These are phyloP conservation scores for Candida oleophila DNA, from an alignment of 805 yeast species.

Conservation along the genomic window DNA sequence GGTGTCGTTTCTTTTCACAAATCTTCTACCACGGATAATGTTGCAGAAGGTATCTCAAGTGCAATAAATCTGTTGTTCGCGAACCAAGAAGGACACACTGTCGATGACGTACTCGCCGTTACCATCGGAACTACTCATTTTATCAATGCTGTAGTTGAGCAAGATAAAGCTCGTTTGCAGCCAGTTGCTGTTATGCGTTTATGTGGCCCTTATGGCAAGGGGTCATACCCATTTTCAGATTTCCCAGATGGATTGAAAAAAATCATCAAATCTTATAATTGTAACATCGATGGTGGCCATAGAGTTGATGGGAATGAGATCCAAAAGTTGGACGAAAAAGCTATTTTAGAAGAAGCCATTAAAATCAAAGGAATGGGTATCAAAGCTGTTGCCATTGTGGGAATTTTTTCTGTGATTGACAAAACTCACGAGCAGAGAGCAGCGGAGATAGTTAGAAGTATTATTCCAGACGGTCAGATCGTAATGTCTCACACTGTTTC, in stretches of 20 bases:
- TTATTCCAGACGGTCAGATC: slow-evolving; percentile 20
- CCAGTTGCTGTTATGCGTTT: slow-evolving; percentile 46
- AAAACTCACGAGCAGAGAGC: slow-evolving; percentile 37
- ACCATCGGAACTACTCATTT: slow-evolving; percentile 54
- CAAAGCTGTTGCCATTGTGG: slow-evolving; percentile 38
- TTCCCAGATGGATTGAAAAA: slow-evolving; percentile 38
- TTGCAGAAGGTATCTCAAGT: slow-evolving; percentile 39
- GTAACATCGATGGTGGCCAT: slow-evolving; percentile 39
- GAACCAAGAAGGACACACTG: slow-evolving; percentile 13
- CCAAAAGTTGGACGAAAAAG: slow-evolving; percentile 27
- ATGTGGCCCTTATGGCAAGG: slow-evolving; percentile 41
- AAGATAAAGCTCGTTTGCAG: slow-evolving; percentile 40
- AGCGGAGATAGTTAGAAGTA: slow-evolving; percentile 25
- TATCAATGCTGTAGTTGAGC: slow-evolving; percentile 50
- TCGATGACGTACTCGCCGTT: slow-evolving; percentile 38
- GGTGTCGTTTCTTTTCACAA: slow-evolving; percentile 44
- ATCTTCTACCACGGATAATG: slow-evolving; percentile 44
- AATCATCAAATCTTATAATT: slow-evolving; percentile 36
- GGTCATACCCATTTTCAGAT: slow-evolving; percentile 42
- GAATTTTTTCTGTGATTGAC: slow-evolving; percentile 41
- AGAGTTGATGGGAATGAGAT: slow-evolving; percentile 44
- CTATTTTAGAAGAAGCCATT: slow-evolving; percentile 24
- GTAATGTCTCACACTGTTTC: slow-evolving; percentile 42
- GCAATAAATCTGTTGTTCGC: slow-evolving; percentile 35
- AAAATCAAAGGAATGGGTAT: slow-evolving; percentile 32